These are phyloP conservation scores for Oligophagozyma castellii DNA, from an alignment of 1,139 yeast species.

Conservation along the genomic window DNA sequence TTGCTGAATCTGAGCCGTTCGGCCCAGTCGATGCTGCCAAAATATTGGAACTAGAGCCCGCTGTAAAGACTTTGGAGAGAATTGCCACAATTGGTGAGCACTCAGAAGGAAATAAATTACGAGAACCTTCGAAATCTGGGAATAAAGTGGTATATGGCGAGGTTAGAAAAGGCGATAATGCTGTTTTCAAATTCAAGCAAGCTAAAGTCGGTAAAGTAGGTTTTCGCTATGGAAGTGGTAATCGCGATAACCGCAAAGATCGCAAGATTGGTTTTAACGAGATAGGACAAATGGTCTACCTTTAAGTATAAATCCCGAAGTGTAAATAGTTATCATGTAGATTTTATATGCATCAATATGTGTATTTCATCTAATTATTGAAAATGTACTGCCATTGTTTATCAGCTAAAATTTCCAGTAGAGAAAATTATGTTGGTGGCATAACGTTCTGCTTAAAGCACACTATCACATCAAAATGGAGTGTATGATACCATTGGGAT, in stretches of 20 bases:
- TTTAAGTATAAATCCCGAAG: too few species aligned
- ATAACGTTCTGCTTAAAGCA: too few species aligned
- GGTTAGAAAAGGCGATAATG: slow-evolving; percentile 38
- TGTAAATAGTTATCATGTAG: too few species aligned
- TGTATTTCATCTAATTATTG: too few species aligned
- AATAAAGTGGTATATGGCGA: slow-evolving; percentile 21
- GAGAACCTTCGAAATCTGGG: slow-evolving; percentile 12
- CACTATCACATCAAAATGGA: too few species aligned
- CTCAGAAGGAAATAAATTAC: slow-evolving; percentile 17
- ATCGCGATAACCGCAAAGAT: slow-evolving; percentile 80
- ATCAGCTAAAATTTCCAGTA: too few species aligned
- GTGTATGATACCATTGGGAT: slow-evolving; percentile 12
- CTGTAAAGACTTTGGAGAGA: slow-evolving; percentile 56
- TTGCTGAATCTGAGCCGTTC: slow-evolving; percentile 93
- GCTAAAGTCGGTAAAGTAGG: slow-evolving; percentile 79
- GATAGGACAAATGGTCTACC: slow-evolving; percentile 47
- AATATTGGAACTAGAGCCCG: slow-evolving; percentile 72
- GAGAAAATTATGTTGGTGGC: too few species aligned
- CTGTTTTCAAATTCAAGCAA: slow-evolving; percentile 58
- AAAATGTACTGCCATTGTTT: too few species aligned
- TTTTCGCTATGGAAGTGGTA: slow-evolving; percentile 78
- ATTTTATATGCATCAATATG: too few species aligned
- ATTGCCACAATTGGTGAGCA: slow-evolving; percentile 45
- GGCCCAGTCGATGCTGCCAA: slow-evolving; percentile 96
- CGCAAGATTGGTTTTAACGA: slow-evolving; percentile 67